These are phyloP conservation scores for Salmacisia buchloeana DNA, from an alignment of 1,284 basidiomycete genomes.

Conservation along the genomic window DNA sequence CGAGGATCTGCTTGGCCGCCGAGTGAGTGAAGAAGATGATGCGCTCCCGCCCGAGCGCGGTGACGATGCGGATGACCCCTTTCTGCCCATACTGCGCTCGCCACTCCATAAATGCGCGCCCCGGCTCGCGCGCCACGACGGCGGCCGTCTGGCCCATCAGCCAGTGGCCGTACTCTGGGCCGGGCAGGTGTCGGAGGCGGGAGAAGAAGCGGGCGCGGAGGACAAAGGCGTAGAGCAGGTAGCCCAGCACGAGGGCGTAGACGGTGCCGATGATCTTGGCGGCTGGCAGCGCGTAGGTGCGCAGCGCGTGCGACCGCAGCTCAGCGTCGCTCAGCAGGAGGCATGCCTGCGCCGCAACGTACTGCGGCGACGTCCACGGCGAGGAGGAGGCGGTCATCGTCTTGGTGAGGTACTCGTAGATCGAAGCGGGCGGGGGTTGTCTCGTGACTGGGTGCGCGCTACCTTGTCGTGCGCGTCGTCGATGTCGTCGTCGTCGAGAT, in stretches of 20 bases:
- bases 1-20: slow-evolving; percentile 29
- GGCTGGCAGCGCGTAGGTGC: background rate
- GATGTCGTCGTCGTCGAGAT: no score
- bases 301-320: no score
- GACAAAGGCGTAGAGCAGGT: slow-evolving; percentile 19
- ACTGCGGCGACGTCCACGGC: no score
- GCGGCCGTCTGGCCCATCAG: slow-evolving; percentile 23
- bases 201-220: slow-evolving; percentile 25
- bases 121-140: slow-evolving; percentile 12
- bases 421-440: no score
- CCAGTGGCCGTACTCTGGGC: slow-evolving; percentile 20
- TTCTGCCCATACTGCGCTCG: slow-evolving; percentile 17
- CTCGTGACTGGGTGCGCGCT: no score
- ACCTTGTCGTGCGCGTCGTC: no score
- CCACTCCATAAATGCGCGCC: slow-evolving; percentile 23
- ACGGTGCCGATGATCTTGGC: background rate
- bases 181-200: slow-evolving; percentile 24
- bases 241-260: background rate
- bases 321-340: no score
- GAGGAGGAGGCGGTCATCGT: no score
- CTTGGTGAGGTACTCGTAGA: no score
- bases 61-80: slow-evolving; percentile 22
- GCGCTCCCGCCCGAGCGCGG: slow-evolving; percentile 24
- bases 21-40: slow-evolving; percentile 23
- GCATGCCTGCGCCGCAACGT: no score